Conservation (phyloP, 345 rosid species). For the Microcos paniculata region DNA sequence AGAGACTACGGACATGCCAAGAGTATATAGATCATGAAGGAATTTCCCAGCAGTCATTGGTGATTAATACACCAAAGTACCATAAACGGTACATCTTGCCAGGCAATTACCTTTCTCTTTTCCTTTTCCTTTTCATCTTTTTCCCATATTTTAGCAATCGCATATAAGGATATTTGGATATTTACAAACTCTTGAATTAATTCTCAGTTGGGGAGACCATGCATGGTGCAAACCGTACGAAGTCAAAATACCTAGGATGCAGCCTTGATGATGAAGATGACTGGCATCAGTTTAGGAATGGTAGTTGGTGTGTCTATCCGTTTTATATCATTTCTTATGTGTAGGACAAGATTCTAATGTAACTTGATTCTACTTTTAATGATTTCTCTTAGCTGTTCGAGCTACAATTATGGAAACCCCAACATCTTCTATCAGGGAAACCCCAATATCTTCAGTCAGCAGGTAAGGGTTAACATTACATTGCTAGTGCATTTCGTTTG, state of each 20-base stretch:
- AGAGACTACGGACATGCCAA: constrained; percentile 87
- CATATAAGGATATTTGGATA: neutral
- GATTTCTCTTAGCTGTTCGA: constrained; percentile 55
- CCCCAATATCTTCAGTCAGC: constrained; percentile 47
- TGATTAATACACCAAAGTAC: constrained; percentile 82
- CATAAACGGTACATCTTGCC: constrained; percentile 88
- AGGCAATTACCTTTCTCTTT: constrained; percentile 34
- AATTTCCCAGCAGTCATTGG: constrained; percentile 71
- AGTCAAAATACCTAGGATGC: constrained; percentile 56
- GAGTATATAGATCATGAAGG: constrained; percentile 89
- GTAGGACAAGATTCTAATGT: neutral
- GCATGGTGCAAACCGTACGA: constrained; percentile 49
- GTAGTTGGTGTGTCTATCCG: constrained; percentile 33
- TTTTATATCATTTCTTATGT: neutral
- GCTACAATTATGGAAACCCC: constrained; percentile 70
- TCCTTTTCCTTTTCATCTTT: neutral
- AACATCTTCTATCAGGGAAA: constrained; percentile 51
- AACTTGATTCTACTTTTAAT: constrained; percentile 28
- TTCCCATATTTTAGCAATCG: neutral
- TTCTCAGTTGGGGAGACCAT: constrained; percentile 81
- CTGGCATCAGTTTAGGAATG: constrained; percentile 68
- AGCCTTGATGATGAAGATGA: constrained; percentile 72
- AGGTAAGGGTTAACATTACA: constrained; percentile 37
- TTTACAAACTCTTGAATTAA: constrained; percentile 4
- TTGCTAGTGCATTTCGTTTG: neutral